Base-by-base conservation (phyloP, 345 rosid species). In the Crucihimalaya himalaica region DNA sequence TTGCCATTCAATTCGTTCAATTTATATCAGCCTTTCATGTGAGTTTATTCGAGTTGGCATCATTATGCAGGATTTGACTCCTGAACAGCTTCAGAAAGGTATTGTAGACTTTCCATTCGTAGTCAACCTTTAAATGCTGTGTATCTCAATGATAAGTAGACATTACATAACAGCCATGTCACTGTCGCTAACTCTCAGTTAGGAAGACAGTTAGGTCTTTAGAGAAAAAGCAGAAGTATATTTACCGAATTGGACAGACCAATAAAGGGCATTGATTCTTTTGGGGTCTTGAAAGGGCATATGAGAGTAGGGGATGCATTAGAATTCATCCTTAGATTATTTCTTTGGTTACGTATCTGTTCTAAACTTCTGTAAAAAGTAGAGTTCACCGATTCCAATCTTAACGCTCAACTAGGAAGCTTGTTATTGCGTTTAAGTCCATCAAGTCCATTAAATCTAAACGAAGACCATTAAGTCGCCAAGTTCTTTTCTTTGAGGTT, bases 41-140 rank as follows among this genome's bases (percentile, higher is more conserved):
- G 62, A 31, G 4, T 16, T 31, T 31, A 56, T 56, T 31, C 8
- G 8, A 56, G 14, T 8, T 28, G 40, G 1, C 25, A 1, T 32
- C n/a, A 0, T 31, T 16, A 51, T 66, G 68, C 84, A 92, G 98
- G 91, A 90, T 48, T 52, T 90, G 81, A 82, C 91, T 39, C 91
- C 97, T 43, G 85, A 84, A 68, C 97, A 88, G 80, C 95, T 92
- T 40, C 98, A 92, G 80, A 86, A 88, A 75, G 98, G 98, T 57
- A 57, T 16, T 34, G n/a, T 32, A 9, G 14, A 34, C 21, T 32
- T 5, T 31, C 6, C 1, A 10, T 25, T 25, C 0, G 2, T 52
- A 25, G 4, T 53, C 20, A 29, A 29, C 60, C 37, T 28, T 27
- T 13, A 28, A n/a, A 28, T n/a, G 18, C 2, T 54, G 13, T 28